phyloP scores from a whole-genome alignment of 768 basidiomycete genomes.

The Leccinum longicurvipes region DNA sequence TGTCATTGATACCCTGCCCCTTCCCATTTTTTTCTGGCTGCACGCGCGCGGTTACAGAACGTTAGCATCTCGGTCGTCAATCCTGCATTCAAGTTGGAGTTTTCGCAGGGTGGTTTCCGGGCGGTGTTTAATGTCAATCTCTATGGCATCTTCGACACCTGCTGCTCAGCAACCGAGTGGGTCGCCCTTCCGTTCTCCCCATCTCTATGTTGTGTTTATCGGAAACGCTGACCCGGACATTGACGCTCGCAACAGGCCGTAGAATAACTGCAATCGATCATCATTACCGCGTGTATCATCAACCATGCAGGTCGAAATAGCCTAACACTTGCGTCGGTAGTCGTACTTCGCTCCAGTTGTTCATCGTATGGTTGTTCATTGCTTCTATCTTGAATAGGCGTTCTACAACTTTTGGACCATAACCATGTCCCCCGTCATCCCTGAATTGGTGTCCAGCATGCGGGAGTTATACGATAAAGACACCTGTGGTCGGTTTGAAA shows the following conservation, averaged over 20 bases:
- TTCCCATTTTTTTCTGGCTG: no score
- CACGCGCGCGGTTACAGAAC: constrained; percentile 36
- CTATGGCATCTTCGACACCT: constrained; percentile 62
- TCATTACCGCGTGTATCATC: no score
- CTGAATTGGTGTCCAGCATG: no score
- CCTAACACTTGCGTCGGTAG: constrained; percentile 51
- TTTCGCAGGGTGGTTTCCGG: no score
- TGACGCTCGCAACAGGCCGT: constrained; percentile 34
- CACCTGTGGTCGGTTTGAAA: no score
- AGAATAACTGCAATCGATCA: constrained; percentile 34
- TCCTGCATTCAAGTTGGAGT: no score
- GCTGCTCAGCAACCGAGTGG: constrained; percentile 54
- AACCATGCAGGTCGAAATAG: constrained; percentile 45
- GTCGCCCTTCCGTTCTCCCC: constrained; percentile 1
- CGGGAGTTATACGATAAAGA: no score
- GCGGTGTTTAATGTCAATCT: no score
- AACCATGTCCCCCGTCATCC: no score
- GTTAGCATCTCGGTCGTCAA: constrained; percentile 65
- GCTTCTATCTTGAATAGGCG: constrained; percentile 16
- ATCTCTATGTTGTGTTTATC: neutral
- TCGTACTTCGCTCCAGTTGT: no score
- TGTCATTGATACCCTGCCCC: constrained; percentile 38
- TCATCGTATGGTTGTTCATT: no score
- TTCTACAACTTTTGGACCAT: constrained; percentile 68
- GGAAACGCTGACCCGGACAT: neutral